Evolutionary conservation across 148 eudicot genomes (phyloP), one percentile per base, ranked within the genome.

Genomic region (Amaranthus palmeri): DNA sequence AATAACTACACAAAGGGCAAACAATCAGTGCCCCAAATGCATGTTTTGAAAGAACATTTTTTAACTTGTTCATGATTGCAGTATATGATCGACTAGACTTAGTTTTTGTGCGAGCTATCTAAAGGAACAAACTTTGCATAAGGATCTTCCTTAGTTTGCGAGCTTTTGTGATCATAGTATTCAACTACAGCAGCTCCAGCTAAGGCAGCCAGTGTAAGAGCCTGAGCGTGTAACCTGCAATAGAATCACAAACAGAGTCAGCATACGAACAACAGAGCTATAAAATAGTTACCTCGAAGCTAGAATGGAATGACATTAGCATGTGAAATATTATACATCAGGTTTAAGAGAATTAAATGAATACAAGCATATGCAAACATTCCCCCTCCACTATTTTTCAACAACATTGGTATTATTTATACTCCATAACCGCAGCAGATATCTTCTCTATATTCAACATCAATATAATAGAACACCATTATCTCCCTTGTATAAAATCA

Each of bases 111-210:
- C 1, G 89, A 66, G 78, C 71, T 25, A 69, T 80, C 83, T 48
- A 74, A 61, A 13, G 78, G 83, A 52, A 83, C 84, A 66, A 83
- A 80, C 54, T 86, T 83, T 5, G 81, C 80, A 15, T 75, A 79
- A 0, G 77, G 83, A 8, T 85, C 89, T 44, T 85, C 79, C 74
- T 86, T 85, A 53, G 67, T 10, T 17, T 80, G 79, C 12, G 79
- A 75, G 7, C 65, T 45, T 68, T 72, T 83, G 76, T 72, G 93
- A 79, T 91, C 96, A 50, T 79, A 88, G 73, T 88, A 91, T 78
- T 91, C 96, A 4, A 91, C 91, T 40, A 76, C 76, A 18, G 91
- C 96, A 67, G 96, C 92, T 70, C 91, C 96, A 1, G 81, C 90
- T 58, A 88, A 63, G 48, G 96, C 91, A 76, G 96, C 96, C 70